phyloP scores from a whole-genome alignment of 2,329 filamentous ascomycete genomes.

The Aspergillus fumigatiaffinis region DNA sequence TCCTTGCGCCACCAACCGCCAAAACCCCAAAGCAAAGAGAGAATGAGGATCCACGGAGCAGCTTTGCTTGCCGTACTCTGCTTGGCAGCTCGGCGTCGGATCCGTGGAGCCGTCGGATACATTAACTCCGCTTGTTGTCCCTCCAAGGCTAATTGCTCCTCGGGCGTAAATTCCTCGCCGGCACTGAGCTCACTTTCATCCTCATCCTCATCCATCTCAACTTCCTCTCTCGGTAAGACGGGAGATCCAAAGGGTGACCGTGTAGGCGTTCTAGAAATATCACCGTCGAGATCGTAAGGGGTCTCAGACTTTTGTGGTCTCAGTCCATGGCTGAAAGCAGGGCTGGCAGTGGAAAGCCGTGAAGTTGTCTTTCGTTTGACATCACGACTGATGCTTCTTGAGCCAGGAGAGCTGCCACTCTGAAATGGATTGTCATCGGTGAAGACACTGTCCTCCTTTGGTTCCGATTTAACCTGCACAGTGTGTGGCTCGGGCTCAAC shows the following conservation, averaged over 20 bases:
- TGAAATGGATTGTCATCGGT: conserved; percentile 92
- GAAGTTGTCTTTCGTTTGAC: conserved; percentile 52
- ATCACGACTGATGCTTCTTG: conserved; percentile 24
- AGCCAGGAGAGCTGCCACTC: conserved; percentile 67
- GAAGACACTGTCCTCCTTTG: conserved; percentile 63
- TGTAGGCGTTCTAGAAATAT: conserved; percentile 51
- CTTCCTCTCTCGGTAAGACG: conserved; percentile 36
- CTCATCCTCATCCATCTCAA: conserved; percentile 38
- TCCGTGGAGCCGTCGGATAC: conserved; percentile 19
- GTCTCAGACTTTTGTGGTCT: conserved; percentile 31
- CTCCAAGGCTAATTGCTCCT: conserved; percentile 79
- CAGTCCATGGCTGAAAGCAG: conserved; percentile 20
- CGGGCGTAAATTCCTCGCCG: conserved; percentile 90
- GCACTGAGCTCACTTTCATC: conserved; percentile 56
- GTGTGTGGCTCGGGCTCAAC: conserved; percentile 35
- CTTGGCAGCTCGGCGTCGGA: conserved; percentile 24
- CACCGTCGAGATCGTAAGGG: conserved; percentile 43
- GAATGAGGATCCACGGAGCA: conserved; percentile 66
- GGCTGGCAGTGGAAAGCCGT: conserved; percentile 35
- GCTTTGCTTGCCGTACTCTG: conserved; percentile 51
- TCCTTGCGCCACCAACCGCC: conserved; percentile 86
- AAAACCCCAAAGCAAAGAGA: conserved; percentile 68
- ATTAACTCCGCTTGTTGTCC: conserved; percentile 57
- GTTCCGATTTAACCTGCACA: conserved; percentile 42
- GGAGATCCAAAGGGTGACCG: conserved; percentile 57